These are phyloP conservation scores for Nepenthes mirabilis DNA, from an alignment of 148 eudicot species.

Conservation along the genomic window DNA sequence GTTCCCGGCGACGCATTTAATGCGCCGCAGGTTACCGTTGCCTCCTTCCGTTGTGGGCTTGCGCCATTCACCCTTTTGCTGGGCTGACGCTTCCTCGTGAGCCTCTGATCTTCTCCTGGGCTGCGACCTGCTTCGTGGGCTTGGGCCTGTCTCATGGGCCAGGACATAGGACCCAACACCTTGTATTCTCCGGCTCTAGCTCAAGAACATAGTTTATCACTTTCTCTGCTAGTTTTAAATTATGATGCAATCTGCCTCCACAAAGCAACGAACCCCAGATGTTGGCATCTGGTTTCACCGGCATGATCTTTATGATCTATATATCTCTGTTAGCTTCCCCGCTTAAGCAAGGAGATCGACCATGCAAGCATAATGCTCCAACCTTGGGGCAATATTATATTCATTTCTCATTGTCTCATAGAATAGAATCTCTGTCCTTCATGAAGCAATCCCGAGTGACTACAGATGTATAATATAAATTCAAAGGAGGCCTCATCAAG, in stretches of 20 bases:
- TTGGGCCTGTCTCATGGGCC: no score
- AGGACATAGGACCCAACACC: no score
- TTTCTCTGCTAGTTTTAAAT: conserved; percentile 50
- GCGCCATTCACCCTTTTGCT: no score
- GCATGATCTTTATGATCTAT: conserved; percentile 36
- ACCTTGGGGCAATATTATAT: conserved; percentile 32
- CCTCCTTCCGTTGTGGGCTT: no score
- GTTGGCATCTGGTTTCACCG: conserved; percentile 35
- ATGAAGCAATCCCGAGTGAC: conserved; percentile 9
- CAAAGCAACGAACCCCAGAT: conserved; percentile 52
- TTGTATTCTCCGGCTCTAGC: conserved; percentile 35
- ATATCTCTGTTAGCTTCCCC: conserved; percentile 44
- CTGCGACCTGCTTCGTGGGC: no score
- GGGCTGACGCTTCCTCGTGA: no score
- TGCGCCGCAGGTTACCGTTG: no score
- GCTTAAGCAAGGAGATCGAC: conserved; percentile 52
- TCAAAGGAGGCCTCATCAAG: not conserved
- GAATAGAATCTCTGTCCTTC: conserved; percentile 47
- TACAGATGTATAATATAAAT: not conserved
- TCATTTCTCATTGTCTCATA: conserved; percentile 31
- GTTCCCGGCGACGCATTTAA: no score
- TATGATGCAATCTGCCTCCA: conserved; percentile 54
- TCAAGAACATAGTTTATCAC: conserved; percentile 36
- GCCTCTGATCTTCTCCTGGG: no score
- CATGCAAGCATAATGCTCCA: conserved; percentile 65